A percentile compares a stretch with the other conserved stretches of the same genome.
phyloP scores from a whole-genome alignment of 371 early-diverging fungal species.

The Parasitella parasitica region DNA sequence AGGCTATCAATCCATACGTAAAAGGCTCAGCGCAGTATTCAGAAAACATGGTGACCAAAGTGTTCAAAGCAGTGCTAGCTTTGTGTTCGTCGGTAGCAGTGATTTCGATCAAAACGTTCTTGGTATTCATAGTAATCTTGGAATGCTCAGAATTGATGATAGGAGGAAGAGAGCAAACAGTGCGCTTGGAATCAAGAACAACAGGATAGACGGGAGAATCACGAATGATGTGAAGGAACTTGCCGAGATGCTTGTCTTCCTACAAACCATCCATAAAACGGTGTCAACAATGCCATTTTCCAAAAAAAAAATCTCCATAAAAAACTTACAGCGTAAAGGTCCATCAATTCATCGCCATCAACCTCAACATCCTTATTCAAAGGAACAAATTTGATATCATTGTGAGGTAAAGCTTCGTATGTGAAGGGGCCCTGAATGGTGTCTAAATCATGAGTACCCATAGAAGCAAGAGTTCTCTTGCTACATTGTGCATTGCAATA shows the following conservation, averaged over 20 bases:
- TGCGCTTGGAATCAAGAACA: conserved; percentile 82
- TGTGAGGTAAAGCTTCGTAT: conserved; percentile 91
- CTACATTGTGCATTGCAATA: conserved; percentile 44
- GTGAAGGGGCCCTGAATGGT: conserved; percentile 93
- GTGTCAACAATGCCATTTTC: neutral
- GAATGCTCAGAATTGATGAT: conserved; percentile 99
- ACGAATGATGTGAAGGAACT: conserved; percentile 92
- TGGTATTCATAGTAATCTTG: conserved; percentile 95
- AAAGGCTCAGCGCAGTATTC: conserved; percentile 89
- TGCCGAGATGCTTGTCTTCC: conserved; percentile 81
- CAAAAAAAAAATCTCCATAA: conserved; percentile 1
- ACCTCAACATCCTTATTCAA: conserved; percentile 90
- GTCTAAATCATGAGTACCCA: conserved; percentile 99
- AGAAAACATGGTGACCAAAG: conserved; percentile 93
- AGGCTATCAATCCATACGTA: conserved; percentile 58
- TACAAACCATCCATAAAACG: too few relatives aligned
- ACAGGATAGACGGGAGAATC: conserved; percentile 93
- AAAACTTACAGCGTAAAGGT: conserved; percentile 73
- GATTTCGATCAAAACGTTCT: conserved; percentile 98
- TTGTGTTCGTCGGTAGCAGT: conserved; percentile 98
- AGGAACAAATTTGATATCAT: conserved; percentile 92
- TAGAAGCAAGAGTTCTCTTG: conserved; percentile 96
- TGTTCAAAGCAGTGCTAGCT: conserved; percentile 91
- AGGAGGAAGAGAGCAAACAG: conserved; percentile 98
- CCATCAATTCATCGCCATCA: conserved; percentile 89